Base-by-base conservation (phyloP, 805 yeast species). In the Candida ficus region DNA sequence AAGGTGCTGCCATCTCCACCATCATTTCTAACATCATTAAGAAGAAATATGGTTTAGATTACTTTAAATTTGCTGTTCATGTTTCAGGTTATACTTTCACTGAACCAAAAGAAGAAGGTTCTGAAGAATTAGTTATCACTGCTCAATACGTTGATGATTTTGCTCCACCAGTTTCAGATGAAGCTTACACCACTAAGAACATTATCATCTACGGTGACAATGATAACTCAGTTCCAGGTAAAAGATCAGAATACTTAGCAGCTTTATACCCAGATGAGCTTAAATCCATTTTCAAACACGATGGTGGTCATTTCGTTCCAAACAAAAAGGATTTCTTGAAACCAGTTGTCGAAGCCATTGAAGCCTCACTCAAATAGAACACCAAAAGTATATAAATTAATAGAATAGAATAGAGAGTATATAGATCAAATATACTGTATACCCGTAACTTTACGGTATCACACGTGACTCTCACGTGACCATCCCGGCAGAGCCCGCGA, bases 241-340 rank as follows among this genome's bases (percentile, higher is more conserved):
- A 76, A 20, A 71, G 95, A 53, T 75, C 90, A 0, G 66, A 76
- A 63, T 69, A 70, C 19, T 66, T 93, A 31, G 77, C 73, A 42
- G 71, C 74, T 14, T 62, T 72, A 29, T 76, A 82, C 38, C 73
- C 75, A 38, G 72, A 64, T 17, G 64, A 59, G 10, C 56, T 61
- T 19, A 65, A 84, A 6, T 68, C 62, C 5, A 54, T 66, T 12
- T 64, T 83, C 44, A 82, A 76, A 48, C 99, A 91, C 56, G 97
- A 97, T 9, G 98, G 99, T 45, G 97, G 98, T 2, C 99, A 91
- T 58, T 89, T 84, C 65, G 96, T 91, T 35, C 99, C 98, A 22
- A 88, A 87, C 62, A 82, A 89, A 37, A 85, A 84, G 60, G 76
- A 72, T 41, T 60, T 68, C 52, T 53, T 67, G 38, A 64, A 62